Evolutionary conservation across 805 yeast species (phyloP), one percentile per base, ranked within the genome.

Genomic region (Metschnikowia anglica): DNA sequence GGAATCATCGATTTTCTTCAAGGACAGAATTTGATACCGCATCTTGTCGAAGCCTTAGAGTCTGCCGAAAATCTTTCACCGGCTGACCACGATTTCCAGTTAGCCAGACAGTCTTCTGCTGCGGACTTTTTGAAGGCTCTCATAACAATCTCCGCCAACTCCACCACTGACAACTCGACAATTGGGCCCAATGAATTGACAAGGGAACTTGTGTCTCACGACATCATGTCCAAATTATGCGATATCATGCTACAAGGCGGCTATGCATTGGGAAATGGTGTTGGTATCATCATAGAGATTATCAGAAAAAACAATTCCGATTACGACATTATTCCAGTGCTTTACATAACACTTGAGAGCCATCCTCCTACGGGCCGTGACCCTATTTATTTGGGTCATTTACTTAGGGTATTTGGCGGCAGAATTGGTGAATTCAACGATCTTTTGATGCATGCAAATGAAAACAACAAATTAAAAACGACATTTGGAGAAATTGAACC

Each of bases 301-400:
- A 71, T 71, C 44, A 54, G 76, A 16, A 71, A 71, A 42, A 71
- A 71, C 48, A 71, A 71, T 47, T 68, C 73, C 15, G 76, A 71
- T 50, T 71, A 71, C 48, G 76, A 71, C 49, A 63, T 69, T 41
- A 61, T 71, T 36, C 75, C 74, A 2, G 71, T 71, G 31, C 59
- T 71, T 37, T 69, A 71, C 53, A 70, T 69, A 40, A 69, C 74
- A 1, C 59, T 71, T 33, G 75, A 70, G 41, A 62, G 70, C 43
- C 75, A 71, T 44, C 74, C 75, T 7, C 76, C 76, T 12, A 70
- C 73, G 5, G 73, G 75, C 9, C 61, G 76, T 46, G 76, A 71
- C 50, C 74, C 76, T 1, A 71, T 71, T 36, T 71, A 70, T 51
- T 59, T 71, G 46, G 76, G 76, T 5, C 72, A 69, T 48, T 58